These are phyloP conservation scores for Trametes coccinea DNA, from an alignment of 768 basidiomycete genomes.

Conservation along the genomic window DNA sequence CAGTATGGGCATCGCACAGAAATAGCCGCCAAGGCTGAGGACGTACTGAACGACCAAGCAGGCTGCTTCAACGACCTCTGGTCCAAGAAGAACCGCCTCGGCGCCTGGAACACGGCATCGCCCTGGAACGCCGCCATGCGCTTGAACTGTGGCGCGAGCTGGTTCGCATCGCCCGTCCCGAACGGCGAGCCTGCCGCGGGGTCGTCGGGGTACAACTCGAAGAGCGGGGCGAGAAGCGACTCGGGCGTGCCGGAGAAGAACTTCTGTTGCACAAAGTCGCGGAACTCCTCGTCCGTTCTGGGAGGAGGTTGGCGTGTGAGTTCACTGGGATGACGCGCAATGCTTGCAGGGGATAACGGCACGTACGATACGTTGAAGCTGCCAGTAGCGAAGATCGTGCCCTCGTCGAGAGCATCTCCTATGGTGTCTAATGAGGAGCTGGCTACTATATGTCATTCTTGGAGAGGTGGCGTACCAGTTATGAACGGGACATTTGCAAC, in stretches of 20 bases:
- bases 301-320: too few relatives aligned
- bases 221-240: slow-evolving; percentile 11
- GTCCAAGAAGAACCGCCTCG: slow-evolving; percentile 43
- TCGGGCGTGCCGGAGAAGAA: slow-evolving; percentile 18
- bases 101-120: slow-evolving; percentile 50
- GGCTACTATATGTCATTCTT: too few relatives aligned
- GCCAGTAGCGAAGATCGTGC: slow-evolving; percentile 39
- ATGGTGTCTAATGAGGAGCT: too few relatives aligned
- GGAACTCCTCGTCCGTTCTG: slow-evolving; percentile 26
- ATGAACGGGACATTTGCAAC: slow-evolving; percentile 51
- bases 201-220: slow-evolving; percentile 36
- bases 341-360: background rate
- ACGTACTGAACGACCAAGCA: slow-evolving; percentile 46
- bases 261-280: slow-evolving; percentile 19
- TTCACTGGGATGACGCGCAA: too few relatives aligned
- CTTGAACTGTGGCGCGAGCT: slow-evolving; percentile 53
- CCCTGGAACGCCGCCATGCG: slow-evolving; percentile 50
- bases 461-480: slow-evolving; percentile 20
- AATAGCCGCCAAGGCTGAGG: too few relatives aligned
- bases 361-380: slow-evolving; percentile 31
- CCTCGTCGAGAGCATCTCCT: slow-evolving; percentile 60
- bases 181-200: slow-evolving; percentile 52
- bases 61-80: slow-evolving; percentile 39
- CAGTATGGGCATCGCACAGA: too few relatives aligned
- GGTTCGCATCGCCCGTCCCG: slow-evolving; percentile 46